phyloP scores from a whole-genome alignment of 176 grass and related monocot species.

The Raddia distichophylla region DNA sequence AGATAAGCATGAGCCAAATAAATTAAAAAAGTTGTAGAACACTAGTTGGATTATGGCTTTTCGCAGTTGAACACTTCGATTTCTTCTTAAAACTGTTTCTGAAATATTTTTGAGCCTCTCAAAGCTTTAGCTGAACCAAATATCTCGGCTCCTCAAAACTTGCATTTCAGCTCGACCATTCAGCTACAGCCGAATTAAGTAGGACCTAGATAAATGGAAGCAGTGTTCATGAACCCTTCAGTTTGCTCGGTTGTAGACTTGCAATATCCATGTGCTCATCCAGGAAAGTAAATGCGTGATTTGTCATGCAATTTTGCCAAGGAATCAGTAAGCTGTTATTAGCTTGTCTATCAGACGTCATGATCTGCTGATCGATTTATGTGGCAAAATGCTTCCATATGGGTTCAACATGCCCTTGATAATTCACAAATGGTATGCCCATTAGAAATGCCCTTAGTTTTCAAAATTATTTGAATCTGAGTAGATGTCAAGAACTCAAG shows the following conservation, averaged over 20 bases:
- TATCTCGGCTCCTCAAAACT: too few species aligned
- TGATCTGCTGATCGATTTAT: background rate
- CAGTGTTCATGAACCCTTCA: conserved; percentile 62
- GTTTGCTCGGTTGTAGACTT: conserved; percentile 70
- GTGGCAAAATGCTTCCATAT: background rate
- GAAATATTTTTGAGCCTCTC: too few species aligned
- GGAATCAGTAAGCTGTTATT: background rate
- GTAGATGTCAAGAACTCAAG: background rate
- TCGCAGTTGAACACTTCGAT: too few species aligned
- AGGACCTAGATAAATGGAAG: background rate
- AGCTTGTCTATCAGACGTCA: background rate
- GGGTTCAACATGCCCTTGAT: background rate
- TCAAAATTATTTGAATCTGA: background rate
- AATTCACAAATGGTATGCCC: too few species aligned
- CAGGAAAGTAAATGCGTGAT: conserved; percentile 68
- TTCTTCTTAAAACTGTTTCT: too few species aligned
- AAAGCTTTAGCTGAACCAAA: too few species aligned
- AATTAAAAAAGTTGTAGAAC: too few species aligned
- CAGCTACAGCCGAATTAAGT: too few species aligned
- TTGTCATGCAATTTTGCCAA: conserved; percentile 8
- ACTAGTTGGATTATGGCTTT: too few species aligned
- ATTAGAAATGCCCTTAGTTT: too few species aligned
- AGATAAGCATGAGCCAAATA: too few species aligned
- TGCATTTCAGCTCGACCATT: too few species aligned
- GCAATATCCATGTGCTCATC: conserved; percentile 84